Conservation (phyloP, 495 filamentous ascomycete genomes). For the Pseudevernia furfuracea region DNA sequence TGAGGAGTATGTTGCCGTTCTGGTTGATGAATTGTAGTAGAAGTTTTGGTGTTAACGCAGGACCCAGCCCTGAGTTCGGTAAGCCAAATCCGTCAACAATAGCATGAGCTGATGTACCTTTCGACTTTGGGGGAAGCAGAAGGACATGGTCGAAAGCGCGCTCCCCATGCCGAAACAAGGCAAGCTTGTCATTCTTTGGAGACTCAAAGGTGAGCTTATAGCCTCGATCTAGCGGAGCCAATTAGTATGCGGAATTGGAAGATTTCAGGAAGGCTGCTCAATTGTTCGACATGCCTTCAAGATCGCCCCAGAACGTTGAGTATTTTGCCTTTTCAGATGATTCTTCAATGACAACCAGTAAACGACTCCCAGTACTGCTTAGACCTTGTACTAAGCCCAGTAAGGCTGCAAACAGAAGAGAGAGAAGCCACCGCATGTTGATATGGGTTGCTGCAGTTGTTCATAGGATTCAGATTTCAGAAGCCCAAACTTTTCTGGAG, state of each 20-base stretch:
- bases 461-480: neutral
- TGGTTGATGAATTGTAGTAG: constrained; percentile 87
- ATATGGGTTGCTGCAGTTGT: constrained; percentile 11
- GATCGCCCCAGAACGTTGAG: constrained; percentile 71
- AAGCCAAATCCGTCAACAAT: constrained; percentile 27
- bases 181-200: constrained; percentile 74
- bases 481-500: constrained; percentile 12
- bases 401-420: constrained; percentile 57
- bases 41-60: constrained; percentile 73
- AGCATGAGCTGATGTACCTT: constrained; percentile 50
- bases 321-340: constrained; percentile 67
- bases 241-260: constrained; percentile 15
- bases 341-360: constrained; percentile 85
- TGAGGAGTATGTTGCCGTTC: constrained; percentile 83
- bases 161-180: constrained; percentile 81
- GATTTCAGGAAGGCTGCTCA: neutral
- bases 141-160: constrained; percentile 84
- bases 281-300: constrained; percentile 55
- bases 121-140: constrained; percentile 78
- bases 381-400: constrained; percentile 61
- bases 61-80: constrained; percentile 63
- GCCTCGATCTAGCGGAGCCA: constrained; percentile 56
- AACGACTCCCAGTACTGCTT: constrained; percentile 70
- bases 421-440: constrained; percentile 70
- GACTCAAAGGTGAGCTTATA: constrained; percentile 74